Evolutionary conservation across 345 rosid genomes (phyloP), one percentile per base, ranked within the genome.

Genomic region (Populus deltoides): DNA sequence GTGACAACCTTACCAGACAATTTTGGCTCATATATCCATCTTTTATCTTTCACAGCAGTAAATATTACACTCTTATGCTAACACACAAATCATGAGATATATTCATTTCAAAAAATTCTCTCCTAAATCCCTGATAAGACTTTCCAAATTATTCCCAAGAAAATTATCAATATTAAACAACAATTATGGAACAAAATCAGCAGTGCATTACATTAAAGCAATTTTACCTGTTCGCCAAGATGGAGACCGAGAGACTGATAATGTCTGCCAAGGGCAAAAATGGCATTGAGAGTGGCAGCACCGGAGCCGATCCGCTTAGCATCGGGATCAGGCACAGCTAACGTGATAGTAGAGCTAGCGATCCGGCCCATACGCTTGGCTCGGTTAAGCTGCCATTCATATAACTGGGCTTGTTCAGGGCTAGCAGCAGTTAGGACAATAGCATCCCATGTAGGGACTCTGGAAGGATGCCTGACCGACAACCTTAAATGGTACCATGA

Each of bases 361-460:
- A 96, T 93, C 45, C 99, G 90, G 68, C 97, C 98, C 81, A 90
- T 81, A 3, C 97, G 90, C 79, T 90, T 91, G 57, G 99, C 97
- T 24, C 99, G 86, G 5, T 74, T 75, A 83, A 93, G 98, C 87
- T 93, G 99, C 97, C 97, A 96, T 6, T 96, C 85, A 72, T 93
- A 96, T 6, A 96, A 90, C 85, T 88, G 85, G 36, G 97, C 98
- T 78, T 96, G 98, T 82, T 96, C 94, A 38, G 98, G 99, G 82
- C 99, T 96, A 76, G 99, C 98, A 1, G 99, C 97, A 0, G 98
- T 92, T 81, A 96, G 94, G n/a, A 92, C 86, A 49, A 96, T 88
- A 51, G 95, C 98, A 75, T 96, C 98, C 99, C 99, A 96, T 4
- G 99, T 93, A 2, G 95, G 93, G 76, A 93, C 99, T 75, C 99